Percentiles rank a stretch among this genome's conserved stretches.
Conservation (phyloP, 129 eudicot species). For the Lonicera japonica region DNA sequence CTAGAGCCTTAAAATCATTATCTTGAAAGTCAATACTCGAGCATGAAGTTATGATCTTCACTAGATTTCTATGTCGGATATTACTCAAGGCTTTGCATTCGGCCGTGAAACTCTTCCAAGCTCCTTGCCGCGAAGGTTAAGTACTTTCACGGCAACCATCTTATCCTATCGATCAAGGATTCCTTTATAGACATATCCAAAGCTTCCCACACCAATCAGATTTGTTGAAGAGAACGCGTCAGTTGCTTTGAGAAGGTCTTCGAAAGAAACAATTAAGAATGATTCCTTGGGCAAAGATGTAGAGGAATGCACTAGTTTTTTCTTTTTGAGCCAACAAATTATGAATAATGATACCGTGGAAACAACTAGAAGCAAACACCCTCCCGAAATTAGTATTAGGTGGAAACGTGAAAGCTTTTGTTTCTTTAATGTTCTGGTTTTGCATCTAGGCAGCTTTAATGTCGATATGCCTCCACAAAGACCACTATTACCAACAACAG, state of each 20-base stretch:
- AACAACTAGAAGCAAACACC: too few relatives aligned
- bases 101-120: conserved; percentile 7
- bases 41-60: too few relatives aligned
- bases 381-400: too few relatives aligned
- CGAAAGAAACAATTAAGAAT: too few relatives aligned
- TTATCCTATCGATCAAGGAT: background rate
- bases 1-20: background rate
- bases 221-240: too few relatives aligned
- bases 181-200: conserved; percentile 2
- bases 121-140: background rate
- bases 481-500: conserved; percentile 1
- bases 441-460: conserved; percentile 13
- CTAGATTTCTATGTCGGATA: background rate
- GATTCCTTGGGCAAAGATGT: too few relatives aligned
- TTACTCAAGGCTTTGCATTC: background rate
- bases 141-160: conserved; percentile 11
- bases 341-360: too few relatives aligned
- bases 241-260: too few relatives aligned
- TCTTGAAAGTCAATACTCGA: background rate
- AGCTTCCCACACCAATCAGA: too few relatives aligned
- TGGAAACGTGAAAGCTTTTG: too few relatives aligned
- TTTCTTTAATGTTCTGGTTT: background rate
- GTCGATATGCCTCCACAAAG: conserved; percentile 18
- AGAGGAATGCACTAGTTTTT: too few relatives aligned
- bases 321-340: too few relatives aligned